Evolutionary conservation across 2,329 filamentous ascomycete species (phyloP), one percentile per base, ranked within the genome.

Genomic region (Verticillium zaregamsianum): DNA sequence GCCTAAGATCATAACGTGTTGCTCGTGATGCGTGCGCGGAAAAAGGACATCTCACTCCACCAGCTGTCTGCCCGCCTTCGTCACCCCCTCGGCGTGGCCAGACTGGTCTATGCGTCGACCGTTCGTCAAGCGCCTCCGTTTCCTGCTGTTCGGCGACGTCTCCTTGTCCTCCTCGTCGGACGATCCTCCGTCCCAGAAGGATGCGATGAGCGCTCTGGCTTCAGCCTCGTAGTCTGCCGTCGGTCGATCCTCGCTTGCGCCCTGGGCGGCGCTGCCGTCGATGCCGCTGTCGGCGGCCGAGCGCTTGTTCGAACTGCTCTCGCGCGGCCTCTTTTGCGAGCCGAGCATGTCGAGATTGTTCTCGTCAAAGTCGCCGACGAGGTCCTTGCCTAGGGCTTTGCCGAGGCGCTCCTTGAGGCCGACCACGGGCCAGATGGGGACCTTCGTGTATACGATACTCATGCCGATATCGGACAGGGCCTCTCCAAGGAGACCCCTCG

Each of bases 351-450:
- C 79, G 58, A 84, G 79, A 17, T 72, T 68, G 7, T 74, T 69
- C 6, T 68, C 63, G 37, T 73, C 70, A 28, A 73, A 45, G 23
- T 75, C 68, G 25, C 82, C 82, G 4, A 83, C 79, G 14, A 85
- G 66, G 3, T 84, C 82, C 20, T 72, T 70, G 8, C 84, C 83
- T 0, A 87, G 72, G 3, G 82, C 84, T 64, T 78, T 78, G 45
- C 81, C 82, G 0, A 87, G 74, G 6, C 84, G 79, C 68, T 86
- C 83, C 62, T 80, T 80, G 7, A 87, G 75, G 4, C 83, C 84
- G 0, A 84, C 68, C 6, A 85, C 76, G 0, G 84, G 84, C 82
- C 82, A 86, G 31, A 82, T 75, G 0, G 80, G 79, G 2, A 86
- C 80, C 8, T 76, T 76, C 2, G 75, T 74, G 68, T 81, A 80